Conservation (phyloP, 2,329 filamentous ascomycete species). For the Mycogone perniciosa region DNA sequence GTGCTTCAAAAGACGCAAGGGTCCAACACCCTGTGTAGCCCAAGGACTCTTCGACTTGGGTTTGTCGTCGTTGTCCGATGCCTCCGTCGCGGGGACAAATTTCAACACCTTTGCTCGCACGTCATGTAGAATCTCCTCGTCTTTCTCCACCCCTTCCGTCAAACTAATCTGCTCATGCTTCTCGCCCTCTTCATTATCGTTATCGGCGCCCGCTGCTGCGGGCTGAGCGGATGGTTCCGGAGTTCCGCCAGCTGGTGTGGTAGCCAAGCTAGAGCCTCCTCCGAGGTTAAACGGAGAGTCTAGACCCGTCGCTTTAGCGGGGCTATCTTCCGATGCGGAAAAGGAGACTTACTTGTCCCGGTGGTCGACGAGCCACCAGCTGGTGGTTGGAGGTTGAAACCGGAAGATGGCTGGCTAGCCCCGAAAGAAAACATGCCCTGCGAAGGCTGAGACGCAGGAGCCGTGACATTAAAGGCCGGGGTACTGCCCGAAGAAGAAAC, state of each 20-base stretch:
- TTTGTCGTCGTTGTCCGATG: conserved; percentile 38
- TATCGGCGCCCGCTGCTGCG: conserved; percentile 39
- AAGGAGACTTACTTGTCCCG: conserved; percentile 41
- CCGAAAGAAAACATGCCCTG: conserved; percentile 27
- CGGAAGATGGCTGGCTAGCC: conserved; percentile 28
- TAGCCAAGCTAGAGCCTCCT: conserved; percentile 54
- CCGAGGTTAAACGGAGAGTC: conserved; percentile 52
- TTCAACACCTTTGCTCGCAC: conserved; percentile 64
- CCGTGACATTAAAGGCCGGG: conserved; percentile 36
- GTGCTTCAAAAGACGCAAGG: conserved; percentile 66
- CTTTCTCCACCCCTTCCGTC: conserved; percentile 60
- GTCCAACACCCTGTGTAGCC: conserved; percentile 64
- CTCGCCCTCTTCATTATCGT: conserved; percentile 50
- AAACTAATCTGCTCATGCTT: conserved; percentile 65
- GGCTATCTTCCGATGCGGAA: conserved; percentile 36
- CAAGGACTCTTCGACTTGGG: conserved; percentile 52
- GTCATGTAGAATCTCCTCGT: conserved; percentile 65
- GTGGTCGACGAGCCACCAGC: conserved; percentile 38
- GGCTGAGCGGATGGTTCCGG: conserved; percentile 49
- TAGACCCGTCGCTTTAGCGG: conserved; percentile 42
- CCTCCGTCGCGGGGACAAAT: conserved; percentile 44
- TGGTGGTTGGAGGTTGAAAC: conserved; percentile 35
- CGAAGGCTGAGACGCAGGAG: conserved; percentile 23
- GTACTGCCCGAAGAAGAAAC: conserved; percentile 23
- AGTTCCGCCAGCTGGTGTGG: conserved; percentile 52